These are phyloP conservation scores for Phialocephala subalpina DNA, from an alignment of 2,329 filamentous ascomycete genomes.

Conservation along the genomic window DNA sequence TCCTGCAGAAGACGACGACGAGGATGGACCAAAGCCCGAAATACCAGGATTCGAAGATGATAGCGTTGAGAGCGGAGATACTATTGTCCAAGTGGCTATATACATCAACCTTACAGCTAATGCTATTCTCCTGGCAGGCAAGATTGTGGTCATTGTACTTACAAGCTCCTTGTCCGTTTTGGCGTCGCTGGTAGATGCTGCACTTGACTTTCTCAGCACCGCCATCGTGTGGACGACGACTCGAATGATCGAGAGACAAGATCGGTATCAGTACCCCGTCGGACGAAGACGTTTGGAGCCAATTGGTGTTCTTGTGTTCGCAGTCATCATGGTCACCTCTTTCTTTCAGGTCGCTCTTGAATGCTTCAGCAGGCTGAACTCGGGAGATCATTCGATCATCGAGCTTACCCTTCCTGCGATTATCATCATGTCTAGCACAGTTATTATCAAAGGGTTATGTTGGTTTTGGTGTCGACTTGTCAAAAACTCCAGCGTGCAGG, in stretches of 20 bases:
- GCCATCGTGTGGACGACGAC: constrained; percentile 69
- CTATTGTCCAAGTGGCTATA: constrained; percentile 85
- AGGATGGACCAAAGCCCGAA: constrained; percentile 57
- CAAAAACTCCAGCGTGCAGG: constrained; percentile 70
- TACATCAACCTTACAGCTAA: constrained; percentile 73
- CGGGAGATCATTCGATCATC: constrained; percentile 55
- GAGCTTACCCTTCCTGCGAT: constrained; percentile 61
- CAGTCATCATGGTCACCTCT: constrained; percentile 69
- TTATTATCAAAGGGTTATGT: constrained; percentile 66
- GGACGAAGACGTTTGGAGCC: constrained; percentile 64
- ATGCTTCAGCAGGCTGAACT: constrained; percentile 64
- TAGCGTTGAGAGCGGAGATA: constrained; percentile 76
- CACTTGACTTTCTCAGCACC: constrained; percentile 66
- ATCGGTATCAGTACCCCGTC: constrained; percentile 59
- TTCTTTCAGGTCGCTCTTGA: constrained; percentile 68
- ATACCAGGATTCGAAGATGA: constrained; percentile 77
- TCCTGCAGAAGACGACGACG: constrained; percentile 55
- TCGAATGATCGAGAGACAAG: constrained; percentile 58
- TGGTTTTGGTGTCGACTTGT: constrained; percentile 66
- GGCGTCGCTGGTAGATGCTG: constrained; percentile 68
- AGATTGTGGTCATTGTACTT: constrained; percentile 61
- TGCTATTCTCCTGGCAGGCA: constrained; percentile 61
- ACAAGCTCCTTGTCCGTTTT: constrained; percentile 67
- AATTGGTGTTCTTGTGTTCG: constrained; percentile 68
- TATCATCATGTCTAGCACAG: constrained; percentile 62